Evolutionary conservation across 805 yeast species (phyloP), one percentile per base, ranked within the genome.

Genomic region (Metschnikowia rubicola): DNA sequence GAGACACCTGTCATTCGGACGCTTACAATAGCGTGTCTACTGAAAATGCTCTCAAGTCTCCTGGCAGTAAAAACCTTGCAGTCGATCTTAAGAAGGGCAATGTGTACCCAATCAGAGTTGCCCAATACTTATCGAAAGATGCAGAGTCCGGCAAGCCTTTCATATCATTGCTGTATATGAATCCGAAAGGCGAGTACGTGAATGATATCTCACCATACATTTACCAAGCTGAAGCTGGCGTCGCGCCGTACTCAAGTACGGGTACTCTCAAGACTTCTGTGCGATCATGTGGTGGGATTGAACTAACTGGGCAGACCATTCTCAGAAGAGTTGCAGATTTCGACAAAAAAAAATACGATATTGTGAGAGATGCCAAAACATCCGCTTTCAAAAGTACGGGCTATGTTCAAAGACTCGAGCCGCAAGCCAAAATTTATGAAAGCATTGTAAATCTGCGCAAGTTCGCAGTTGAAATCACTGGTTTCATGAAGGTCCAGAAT

Each of bases 181-280:
- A 10, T 29, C 44, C 37, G 10, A 7, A 6, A 8, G 34, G 15
- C 12, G 12, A n/a, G 8, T 28, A 28, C 17, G 33, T 41, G 32
- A 34, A 41, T 26, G 44, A 41, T n/a, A 41, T 41, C 33, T 41
- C 44, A 3, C 19, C 26, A 10, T 28, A 34, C 35, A 32, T 41
- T 28, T 10, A 8, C 10, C 44, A 41, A 17, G 43, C 13, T 21
- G 32, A 21, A 30, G 28, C 35, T 5, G 21, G 17, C 11, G 12
- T 35, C 8, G n/a, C 19, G 29, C 13, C 38, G 11, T 30, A 10
- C 32, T 30, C 32, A 9, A 30, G 32, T 17, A 35, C 21, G 1
- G 28, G 28, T 17, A 10, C 28, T 12, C 8, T 9, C 28, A 39
- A 39, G 26, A 39, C 19, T 7, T 32, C 15, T 11, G 9, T 32